These are phyloP conservation scores for Ophiosphaerella narmari DNA, from an alignment of 2,329 filamentous ascomycete genomes.

Conservation along the genomic window DNA sequence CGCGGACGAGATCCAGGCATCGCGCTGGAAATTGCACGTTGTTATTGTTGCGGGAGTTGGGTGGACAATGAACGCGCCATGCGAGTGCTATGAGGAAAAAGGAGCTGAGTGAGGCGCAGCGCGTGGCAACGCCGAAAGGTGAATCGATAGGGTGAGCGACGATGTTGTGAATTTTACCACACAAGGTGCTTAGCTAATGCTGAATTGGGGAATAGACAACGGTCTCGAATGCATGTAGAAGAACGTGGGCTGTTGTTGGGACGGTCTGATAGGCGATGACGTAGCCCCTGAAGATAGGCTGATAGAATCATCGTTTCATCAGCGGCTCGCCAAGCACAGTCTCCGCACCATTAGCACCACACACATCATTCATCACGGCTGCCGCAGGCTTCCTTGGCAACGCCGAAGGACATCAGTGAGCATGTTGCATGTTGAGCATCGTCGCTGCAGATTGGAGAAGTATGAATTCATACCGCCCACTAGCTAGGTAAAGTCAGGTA, in stretches of 20 bases:
- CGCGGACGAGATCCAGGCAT: slow-evolving; percentile 50
- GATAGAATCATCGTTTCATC: slow-evolving; percentile 5
- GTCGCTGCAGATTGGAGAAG: slow-evolving; percentile 19
- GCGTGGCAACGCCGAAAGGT: slow-evolving; percentile 9
- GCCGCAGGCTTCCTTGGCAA: too few species aligned
- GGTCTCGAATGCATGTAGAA: neutral
- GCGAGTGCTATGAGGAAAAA: slow-evolving; percentile 1
- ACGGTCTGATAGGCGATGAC: slow-evolving; percentile 16
- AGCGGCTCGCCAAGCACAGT: slow-evolving; percentile 10
- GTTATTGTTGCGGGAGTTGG: slow-evolving; percentile 2
- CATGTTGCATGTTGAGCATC: neutral
- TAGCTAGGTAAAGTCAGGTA: slow-evolving; percentile 14
- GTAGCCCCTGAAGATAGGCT: slow-evolving; percentile 7
- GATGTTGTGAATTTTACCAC: neutral
- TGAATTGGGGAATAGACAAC: slow-evolving; percentile 1
- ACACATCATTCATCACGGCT: neutral
- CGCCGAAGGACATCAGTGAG: too few species aligned
- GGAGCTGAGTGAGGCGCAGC: slow-evolving; percentile 15
- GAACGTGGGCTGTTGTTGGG: neutral
- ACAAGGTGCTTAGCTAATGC: neutral
- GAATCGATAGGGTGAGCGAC: neutral
- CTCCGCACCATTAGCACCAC: neutral
- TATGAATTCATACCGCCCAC: slow-evolving; percentile 42
- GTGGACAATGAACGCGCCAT: slow-evolving; percentile 10
- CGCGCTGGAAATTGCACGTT: slow-evolving; percentile 2